Base-by-base conservation (phyloP, 768 basidiomycete genomes). In the Lactarius tabidus region DNA sequence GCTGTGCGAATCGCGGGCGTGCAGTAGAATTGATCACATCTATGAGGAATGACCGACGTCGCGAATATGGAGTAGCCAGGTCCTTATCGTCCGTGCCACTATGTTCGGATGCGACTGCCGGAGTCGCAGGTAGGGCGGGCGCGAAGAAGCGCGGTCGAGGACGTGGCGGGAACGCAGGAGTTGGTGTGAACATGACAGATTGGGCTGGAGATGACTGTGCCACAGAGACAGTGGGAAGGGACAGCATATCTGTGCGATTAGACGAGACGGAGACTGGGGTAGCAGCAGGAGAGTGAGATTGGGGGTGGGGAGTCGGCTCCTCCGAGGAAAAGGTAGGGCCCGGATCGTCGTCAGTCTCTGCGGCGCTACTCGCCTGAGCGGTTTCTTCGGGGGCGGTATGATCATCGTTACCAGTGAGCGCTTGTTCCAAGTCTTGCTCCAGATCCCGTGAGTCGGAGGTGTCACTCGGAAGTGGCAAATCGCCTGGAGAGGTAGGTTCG, bases 1-100 rank as follows among this genome's bases (percentile, higher is more conserved):
- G 80, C 70, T 83, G 74, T 71, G 83, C 81, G 72, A 93, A 79
- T 10, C 88, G 83, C 0, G 91, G 90, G 36, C 91, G 86, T 5
- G 89, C 79, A 1, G 88, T 91, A 6, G 91, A 91, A 71, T 92
- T 89, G 72, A 95, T 89, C 9, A 94, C 88, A 10, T 86, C 86
- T 43, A 95, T 82, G 15, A 95, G 82, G 77, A 95, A 93, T 1
- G 90, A 92, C 18, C 86, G 85, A 45, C 90, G 85, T 65, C 89
- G 86, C 15, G 86, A 84, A 67, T 83, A 80, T 2, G 90, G 91
- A 2, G 91, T 93, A 51, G 86, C 74, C 3, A 81, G 81, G 45
- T 85, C 81, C 6, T 71, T 66, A 15, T 36, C 64, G 6, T 71
- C 57, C 17, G 28, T 20, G 20, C 15, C 60, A 20, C 61, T 48